phyloP scores from a whole-genome alignment of 2,329 filamentous ascomycete genomes.

The Trichoderma harzianum region DNA sequence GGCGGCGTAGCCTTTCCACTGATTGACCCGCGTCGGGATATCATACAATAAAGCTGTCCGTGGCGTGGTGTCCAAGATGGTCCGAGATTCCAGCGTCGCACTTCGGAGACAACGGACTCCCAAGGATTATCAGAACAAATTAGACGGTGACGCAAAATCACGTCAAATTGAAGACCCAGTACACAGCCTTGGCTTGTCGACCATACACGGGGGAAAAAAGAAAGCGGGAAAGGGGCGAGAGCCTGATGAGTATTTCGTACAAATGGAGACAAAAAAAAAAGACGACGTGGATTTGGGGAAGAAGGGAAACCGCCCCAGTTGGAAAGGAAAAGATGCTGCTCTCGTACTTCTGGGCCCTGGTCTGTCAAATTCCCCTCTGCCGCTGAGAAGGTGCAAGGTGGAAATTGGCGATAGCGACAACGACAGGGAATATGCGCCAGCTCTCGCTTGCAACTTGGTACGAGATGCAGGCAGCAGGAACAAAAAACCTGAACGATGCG shows the following conservation, averaged over 20 bases:
- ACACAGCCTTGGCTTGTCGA: constrained; percentile 4
- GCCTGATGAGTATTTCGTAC: constrained; percentile 1
- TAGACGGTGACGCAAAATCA: constrained; percentile 6
- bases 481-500: neutral
- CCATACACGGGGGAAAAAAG: neutral
- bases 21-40: constrained; percentile 18
- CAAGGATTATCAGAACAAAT: constrained; percentile 8
- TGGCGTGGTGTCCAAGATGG: neutral
- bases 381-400: constrained; percentile 19
- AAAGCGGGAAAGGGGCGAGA: neutral
- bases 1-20: constrained; percentile 10
- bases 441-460: neutral
- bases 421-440: neutral
- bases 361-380: constrained; percentile 15
- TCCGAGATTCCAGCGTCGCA: constrained; percentile 7
- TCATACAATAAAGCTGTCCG: constrained; percentile 18
- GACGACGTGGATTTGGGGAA: constrained; percentile 3
- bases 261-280: constrained; percentile 15
- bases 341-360: constrained; percentile 2
- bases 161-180: constrained; percentile 8
- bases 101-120: constrained; percentile 5
- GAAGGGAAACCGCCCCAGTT: neutral
- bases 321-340: constrained; percentile 1
- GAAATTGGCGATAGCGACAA: constrained; percentile 19
- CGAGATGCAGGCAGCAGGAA: neutral